Base-by-base conservation (phyloP, 805 yeast genomes). In the Wickerhamomyces ciferrii region DNA sequence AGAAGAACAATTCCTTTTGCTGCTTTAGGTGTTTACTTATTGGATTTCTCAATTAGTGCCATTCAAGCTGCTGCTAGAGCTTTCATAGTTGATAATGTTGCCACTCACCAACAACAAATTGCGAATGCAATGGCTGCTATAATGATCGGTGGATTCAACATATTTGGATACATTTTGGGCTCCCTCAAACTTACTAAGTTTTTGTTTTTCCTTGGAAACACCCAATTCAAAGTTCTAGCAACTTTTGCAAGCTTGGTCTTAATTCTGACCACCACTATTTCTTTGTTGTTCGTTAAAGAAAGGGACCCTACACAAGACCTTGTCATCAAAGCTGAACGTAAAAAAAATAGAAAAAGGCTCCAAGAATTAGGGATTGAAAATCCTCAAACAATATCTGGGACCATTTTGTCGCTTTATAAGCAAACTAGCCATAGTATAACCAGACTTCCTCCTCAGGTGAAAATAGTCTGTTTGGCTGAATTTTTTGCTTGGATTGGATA, bases 71-170 rank as follows among this genome's bases (percentile, higher is more conserved):
- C 82, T 6, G 65, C 79, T 9, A 67, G 87, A 13, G 85, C 87
- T 0, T 69, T 79, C 37, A 77, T 81, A 27, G 84, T 81, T 20
- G 87, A 81, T 54, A 75, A 77, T 50, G 79, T 79, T 8, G 77
- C 83, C 5, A 68, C 78, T 0, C 61, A 67, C 43, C 85, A 78
- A 52, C 86, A 81, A 53, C 78, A 75, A 45, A 54, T 65, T 5
- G 82, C 84, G 10, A 81, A 80, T 56, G 85, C 84, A 1, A 78
- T 83, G 83, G 86, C 84, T 1, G 83, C 85, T 1, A 63, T 83
- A 42, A 70, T 81, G 79, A 77, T 79, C 43, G 81, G 85, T 0
- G 66, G 67, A 1, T 82, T 83, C 50, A 81, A 81, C 49, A 76
- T 81, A 13, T 53, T 75, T 20, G 84, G 85, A 4, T 81, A 76